Percentiles rank a stretch among this genome's conserved stretches.
phyloP scores from a whole-genome alignment of 768 basidiomycete species.

The Erythrobasidium yunnanense region DNA sequence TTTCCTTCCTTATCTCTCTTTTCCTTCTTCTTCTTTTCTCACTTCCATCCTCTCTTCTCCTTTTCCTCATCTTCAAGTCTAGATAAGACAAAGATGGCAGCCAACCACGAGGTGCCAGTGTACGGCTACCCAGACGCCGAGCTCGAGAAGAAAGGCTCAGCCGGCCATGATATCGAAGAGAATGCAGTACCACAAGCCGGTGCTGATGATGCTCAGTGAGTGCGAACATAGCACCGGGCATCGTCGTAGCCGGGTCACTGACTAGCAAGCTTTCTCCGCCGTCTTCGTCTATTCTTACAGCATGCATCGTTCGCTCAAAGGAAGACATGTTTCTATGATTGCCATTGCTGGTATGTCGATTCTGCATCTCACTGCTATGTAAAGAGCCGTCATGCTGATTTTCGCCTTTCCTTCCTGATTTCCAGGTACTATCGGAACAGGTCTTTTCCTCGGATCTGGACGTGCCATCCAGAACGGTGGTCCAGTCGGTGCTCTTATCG shows the following conservation, averaged over 20 bases:
- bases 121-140: not conserved
- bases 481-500: slow-evolving; percentile 26
- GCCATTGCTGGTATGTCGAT: slow-evolving; percentile 26
- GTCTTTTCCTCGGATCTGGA: slow-evolving; percentile 27
- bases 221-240: not conserved
- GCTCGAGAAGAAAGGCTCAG: slow-evolving; percentile 1
- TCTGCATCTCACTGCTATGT: no score
- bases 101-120: not conserved
- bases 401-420: no score
- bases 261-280: not conserved
- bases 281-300: not conserved
- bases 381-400: no score
- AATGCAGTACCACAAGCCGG: not conserved
- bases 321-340: slow-evolving; percentile 26
- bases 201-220: slow-evolving; percentile 14
- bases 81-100: no score
- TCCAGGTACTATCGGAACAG: slow-evolving; percentile 30
- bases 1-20: not conserved
- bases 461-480: slow-evolving; percentile 25
- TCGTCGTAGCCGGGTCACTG: not conserved
- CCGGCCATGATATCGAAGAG: not conserved
- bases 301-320: slow-evolving; percentile 21
- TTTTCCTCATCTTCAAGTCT: no score
- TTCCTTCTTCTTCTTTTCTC: not conserved
- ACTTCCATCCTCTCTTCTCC: not conserved